phyloP scores from a whole-genome alignment of 495 filamentous ascomycete genomes.

The Lentithecium fluviatile region DNA sequence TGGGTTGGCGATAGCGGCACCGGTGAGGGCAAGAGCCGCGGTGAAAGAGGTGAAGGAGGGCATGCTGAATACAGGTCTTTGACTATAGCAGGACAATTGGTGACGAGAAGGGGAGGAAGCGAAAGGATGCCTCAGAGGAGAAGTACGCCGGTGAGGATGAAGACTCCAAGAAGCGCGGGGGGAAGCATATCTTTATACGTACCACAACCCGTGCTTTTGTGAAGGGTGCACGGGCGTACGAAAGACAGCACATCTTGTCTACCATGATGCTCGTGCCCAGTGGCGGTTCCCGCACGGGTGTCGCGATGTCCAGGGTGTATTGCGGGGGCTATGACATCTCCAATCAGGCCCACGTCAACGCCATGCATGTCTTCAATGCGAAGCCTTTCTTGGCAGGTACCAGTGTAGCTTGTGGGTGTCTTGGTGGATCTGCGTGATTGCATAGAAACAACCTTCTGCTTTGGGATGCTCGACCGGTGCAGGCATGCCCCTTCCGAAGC shows the following conservation, averaged over 20 bases:
- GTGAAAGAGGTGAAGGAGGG: constrained; percentile 26
- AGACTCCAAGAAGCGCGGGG: background rate
- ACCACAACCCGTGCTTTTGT: background rate
- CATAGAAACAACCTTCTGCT: constrained; percentile 22
- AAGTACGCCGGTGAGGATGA: constrained; percentile 6
- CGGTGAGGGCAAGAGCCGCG: constrained; percentile 18
- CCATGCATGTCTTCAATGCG: background rate
- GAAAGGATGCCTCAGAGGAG: constrained; percentile 2
- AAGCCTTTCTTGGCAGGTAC: constrained; percentile 22
- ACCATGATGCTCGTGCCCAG: too few species aligned
- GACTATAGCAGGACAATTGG: background rate
- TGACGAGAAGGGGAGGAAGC: constrained; percentile 3
- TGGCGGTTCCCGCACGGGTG: background rate
- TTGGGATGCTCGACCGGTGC: constrained; percentile 4
- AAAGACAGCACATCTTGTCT: too few species aligned
- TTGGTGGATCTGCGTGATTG: background rate
- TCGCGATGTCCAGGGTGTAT: background rate
- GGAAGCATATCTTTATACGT: background rate
- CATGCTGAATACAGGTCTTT: constrained; percentile 19
- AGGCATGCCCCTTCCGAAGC: constrained; percentile 8
- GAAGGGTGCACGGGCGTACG: background rate
- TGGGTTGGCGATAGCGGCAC: constrained; percentile 23
- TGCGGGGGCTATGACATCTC: background rate
- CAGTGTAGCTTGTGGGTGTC: constrained; percentile 7
- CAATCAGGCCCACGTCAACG: background rate